Percentiles rank a stretch among this genome's conserved stretches.
phyloP scores from a whole-genome alignment of 441 rosid genomes.

The Hura crepitans region DNA sequence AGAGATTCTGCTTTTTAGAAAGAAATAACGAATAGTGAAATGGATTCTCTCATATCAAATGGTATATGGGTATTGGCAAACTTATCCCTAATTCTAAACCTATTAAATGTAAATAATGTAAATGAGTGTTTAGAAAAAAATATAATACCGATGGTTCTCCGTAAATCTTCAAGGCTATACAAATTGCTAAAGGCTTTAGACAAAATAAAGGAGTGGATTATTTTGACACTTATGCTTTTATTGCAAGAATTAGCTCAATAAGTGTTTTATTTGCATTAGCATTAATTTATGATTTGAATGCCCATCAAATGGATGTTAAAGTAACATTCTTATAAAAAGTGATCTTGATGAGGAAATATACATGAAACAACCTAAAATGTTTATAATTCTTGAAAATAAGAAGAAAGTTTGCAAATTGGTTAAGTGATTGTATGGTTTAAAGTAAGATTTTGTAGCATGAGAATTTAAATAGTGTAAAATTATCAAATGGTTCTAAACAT shows the following conservation, averaged over 20 bases:
- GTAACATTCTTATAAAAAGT: too few species aligned
- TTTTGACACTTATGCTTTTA: too few species aligned
- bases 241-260: too few species aligned
- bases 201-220: too few species aligned
- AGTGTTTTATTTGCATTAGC: too few species aligned
- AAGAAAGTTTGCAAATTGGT: not conserved
- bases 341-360: too few species aligned
- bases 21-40: not conserved
- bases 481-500: not conserved
- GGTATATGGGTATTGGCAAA: not conserved
- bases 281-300: too few species aligned
- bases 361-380: not conserved
- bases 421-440: not conserved
- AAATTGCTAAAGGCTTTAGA: too few species aligned
- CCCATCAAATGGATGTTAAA: too few species aligned
- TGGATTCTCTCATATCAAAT: not conserved
- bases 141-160: not conserved
- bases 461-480: not conserved
- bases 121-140: not conserved
- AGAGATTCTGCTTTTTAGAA: too few species aligned
- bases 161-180: too few species aligned
- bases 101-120: not conserved
- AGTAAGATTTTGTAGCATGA: not conserved
- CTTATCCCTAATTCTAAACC: not conserved
- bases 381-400: not conserved